Evolutionary conservation across 345 rosid species (phyloP).

Genomic region (Iberis pinnata): DNA sequence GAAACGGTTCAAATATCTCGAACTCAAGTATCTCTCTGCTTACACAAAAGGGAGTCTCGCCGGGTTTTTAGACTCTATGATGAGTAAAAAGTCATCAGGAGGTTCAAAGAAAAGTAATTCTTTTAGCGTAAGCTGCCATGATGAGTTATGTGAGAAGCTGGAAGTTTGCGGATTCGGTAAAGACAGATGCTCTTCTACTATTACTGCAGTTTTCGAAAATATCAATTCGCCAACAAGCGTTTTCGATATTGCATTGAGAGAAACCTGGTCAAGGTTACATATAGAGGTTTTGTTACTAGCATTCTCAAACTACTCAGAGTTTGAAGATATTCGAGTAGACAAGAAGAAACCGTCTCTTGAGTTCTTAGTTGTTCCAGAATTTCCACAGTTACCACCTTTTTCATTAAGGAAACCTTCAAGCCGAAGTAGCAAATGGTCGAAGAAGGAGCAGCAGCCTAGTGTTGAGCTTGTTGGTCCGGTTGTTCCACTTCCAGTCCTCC

Average conservation of each 20-base stretch:
- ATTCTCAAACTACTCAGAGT: constrained; percentile 54
- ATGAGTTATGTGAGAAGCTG: constrained; percentile 48
- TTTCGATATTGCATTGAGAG: constrained; percentile 46
- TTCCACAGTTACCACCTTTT: constrained; percentile 58
- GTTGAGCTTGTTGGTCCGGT: constrained; percentile 56
- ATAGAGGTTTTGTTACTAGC: constrained; percentile 48
- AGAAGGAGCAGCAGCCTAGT: constrained; percentile 34
- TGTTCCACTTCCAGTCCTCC: constrained; percentile 50
- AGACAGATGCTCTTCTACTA: constrained; percentile 37
- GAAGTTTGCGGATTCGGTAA: constrained; percentile 41
- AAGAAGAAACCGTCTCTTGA: constrained; percentile 43
- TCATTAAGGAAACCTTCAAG: constrained; percentile 45
- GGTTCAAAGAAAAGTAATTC: constrained; percentile 17
- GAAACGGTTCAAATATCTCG: constrained; percentile 39
- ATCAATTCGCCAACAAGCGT: constrained; percentile 46
- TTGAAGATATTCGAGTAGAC: constrained; percentile 37
- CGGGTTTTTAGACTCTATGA: constrained; percentile 31
- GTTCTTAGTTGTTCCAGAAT: constrained; percentile 51
- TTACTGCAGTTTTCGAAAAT: constrained; percentile 36
- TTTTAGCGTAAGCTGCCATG: constrained; percentile 35
- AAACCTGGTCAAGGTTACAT: constrained; percentile 57
- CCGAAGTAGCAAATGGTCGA: constrained; percentile 52
- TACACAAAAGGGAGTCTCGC: constrained; percentile 42
- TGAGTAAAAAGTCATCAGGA: constrained; percentile 24
- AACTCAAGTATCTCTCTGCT: constrained; percentile 43